Base-by-base conservation (phyloP, 139 green algal genomes). In the Tetratostichococcus sp. region DNA sequence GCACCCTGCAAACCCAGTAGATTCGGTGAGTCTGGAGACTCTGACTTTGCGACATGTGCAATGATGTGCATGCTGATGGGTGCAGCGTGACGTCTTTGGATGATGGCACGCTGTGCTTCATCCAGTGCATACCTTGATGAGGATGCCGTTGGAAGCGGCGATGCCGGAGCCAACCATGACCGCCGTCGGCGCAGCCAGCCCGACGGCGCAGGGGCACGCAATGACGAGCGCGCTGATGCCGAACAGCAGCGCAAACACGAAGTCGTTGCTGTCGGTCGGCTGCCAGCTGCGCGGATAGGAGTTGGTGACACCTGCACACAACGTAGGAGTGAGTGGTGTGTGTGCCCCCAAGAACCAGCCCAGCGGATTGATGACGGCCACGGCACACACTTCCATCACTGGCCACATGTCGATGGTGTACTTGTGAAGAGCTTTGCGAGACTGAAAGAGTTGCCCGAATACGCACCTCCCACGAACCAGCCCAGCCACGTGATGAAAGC, bases 221-320 rank as follows among this genome's bases (percentile, higher is more conserved):
- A 99, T 97, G 58, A 99, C 95, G 57, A 99, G 77, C 73, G 98
- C 96, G 1, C 91, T 81, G 69, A 99, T 97, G 73, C 87, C 95
- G 75, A 98, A 97, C 35, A 97, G 84, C 34, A 98, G 83, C n/a
- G 17, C 92, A 88, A 57, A 98, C n/a, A n/a, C n/a, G 75, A 98
- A 98, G 59, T 77, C 73, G 69, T 86, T 88, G 77, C 94, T 83
- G 62, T 91, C 88, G 43, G 83, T 66, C 1, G 95, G 95, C 58
- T 97, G 82, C 91, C 92, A 97, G 43, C 25, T 14, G 67, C 30
- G 67, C 19, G 26, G 31, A 11, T 21, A 69, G 21, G 65, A 33
- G 30, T 62, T 25, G 14, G 50, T 62, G 50, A 62, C 50, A 17
- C 50, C 50, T 62, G 50, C 19, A 26, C 39, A 8, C 8, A 50